phyloP scores from a whole-genome alignment of 208 protist species.

The Porcisia hertigi region DNA sequence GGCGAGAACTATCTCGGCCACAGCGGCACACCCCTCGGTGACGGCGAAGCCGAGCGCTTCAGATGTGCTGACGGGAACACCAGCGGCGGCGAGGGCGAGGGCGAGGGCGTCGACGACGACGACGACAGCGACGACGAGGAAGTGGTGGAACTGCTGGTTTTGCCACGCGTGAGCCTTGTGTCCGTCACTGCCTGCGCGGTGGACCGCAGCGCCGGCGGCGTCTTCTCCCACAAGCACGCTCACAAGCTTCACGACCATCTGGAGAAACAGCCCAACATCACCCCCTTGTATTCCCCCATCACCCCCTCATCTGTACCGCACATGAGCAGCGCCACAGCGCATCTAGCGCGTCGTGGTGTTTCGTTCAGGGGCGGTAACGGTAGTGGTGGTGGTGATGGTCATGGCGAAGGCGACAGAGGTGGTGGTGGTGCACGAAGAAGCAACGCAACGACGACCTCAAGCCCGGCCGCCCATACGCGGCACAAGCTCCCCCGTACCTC shows the following conservation, averaged over 20 bases:
- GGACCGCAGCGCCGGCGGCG: conserved; percentile 22
- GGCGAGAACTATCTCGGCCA: neutral
- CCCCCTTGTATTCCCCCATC: neutral
- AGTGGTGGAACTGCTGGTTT: conserved; percentile 22
- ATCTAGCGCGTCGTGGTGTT: neutral
- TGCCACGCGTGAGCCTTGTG: conserved; percentile 34
- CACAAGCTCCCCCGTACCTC: neutral
- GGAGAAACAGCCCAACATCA: neutral
- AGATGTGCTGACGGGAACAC: neutral
- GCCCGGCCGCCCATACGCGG: neutral
- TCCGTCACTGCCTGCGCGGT: conserved; percentile 29
- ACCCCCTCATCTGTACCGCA: neutral
- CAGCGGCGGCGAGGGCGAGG: neutral
- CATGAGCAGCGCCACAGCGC: conserved; percentile 10
- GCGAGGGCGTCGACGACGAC: neutral
- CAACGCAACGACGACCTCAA: neutral
- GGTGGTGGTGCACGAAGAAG: neutral
- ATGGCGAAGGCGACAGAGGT: neutral
- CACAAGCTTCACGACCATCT: conserved; percentile 26
- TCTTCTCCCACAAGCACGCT: conserved; percentile 28
- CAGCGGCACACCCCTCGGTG: neutral
- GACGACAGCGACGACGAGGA: conserved; percentile 9
- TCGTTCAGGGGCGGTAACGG: too few relatives aligned
- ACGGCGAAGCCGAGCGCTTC: neutral
- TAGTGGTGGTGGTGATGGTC: neutral